Evolutionary conservation across 306 rosid species (phyloP).

Genomic region (Malus fusca): DNA sequence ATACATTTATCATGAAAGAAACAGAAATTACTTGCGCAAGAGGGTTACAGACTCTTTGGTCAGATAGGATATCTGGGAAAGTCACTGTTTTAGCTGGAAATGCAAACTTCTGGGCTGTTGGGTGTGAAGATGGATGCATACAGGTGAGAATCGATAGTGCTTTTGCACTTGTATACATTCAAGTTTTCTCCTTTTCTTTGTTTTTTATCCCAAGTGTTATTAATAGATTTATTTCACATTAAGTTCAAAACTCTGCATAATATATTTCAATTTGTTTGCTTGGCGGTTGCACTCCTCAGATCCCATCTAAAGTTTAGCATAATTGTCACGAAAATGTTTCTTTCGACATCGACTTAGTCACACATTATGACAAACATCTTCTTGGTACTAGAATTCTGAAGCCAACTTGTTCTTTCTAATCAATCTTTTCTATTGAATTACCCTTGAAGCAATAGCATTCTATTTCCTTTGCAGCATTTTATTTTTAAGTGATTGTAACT

Average conservation of each 20-base stretch:
- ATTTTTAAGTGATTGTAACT: neutral
- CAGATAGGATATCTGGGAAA: slow-evolving; percentile 85
- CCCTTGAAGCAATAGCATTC: neutral
- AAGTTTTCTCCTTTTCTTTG: neutral
- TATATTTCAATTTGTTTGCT: neutral
- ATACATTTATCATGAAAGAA: slow-evolving; percentile 61
- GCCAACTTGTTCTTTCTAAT: neutral
- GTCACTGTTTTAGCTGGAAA: slow-evolving; percentile 96
- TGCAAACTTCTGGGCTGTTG: slow-evolving; percentile 91
- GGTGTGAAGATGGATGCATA: slow-evolving; percentile 95
- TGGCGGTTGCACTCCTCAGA: neutral
- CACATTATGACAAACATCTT: neutral
- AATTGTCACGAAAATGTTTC: too few relatives aligned
- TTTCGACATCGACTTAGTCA: neutral
- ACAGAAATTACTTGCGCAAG: slow-evolving; percentile 73
- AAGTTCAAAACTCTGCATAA: neutral
- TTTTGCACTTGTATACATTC: neutral
- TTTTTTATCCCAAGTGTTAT: neutral
- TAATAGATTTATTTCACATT: too few relatives aligned
- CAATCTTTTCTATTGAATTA: neutral
- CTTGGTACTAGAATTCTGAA: neutral
- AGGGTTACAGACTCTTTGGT: slow-evolving; percentile 72
- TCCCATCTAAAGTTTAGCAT: neutral
- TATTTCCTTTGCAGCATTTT: neutral
- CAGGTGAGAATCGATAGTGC: slow-evolving; percentile 44